These are phyloP conservation scores for Nannizzia gypsea DNA, from an alignment of 2,329 filamentous ascomycete species.

Conservation along the genomic window DNA sequence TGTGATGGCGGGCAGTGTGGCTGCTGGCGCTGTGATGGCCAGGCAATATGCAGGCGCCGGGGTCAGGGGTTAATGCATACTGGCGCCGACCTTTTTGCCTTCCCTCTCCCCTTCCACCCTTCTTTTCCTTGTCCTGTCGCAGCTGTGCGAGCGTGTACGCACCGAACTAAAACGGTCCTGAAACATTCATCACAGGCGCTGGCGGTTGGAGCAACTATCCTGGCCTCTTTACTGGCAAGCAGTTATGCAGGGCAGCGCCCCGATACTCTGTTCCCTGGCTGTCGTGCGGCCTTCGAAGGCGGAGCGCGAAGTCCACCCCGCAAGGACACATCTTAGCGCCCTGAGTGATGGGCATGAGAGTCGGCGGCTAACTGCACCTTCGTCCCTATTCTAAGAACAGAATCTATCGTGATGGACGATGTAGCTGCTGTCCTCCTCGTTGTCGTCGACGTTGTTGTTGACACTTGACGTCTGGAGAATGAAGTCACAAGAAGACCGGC, in stretches of 20 bases:
- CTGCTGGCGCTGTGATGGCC: neutral
- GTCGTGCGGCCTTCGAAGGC: neutral
- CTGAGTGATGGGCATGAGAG: neutral
- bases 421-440: too few relatives aligned
- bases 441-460: too few relatives aligned
- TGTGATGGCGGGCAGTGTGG: neutral
- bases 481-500: neutral
- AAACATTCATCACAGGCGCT: conserved; percentile 4
- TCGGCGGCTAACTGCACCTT: neutral
- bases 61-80: conserved; percentile 2
- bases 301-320: neutral
- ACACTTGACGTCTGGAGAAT: neutral
- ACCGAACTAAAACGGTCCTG: neutral
- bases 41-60: neutral
- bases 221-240: neutral
- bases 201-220: neutral
- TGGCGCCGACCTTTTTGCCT: neutral
- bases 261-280: neutral
- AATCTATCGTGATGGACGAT: neutral
- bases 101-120: neutral
- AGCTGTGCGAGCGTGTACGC: neutral
- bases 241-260: conserved; percentile 3
- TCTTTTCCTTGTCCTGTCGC: neutral
- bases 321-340: neutral
- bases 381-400: neutral